phyloP scores from a whole-genome alignment of 225 moss, liverwort and hornwort genomes.

The Asterella californica region DNA sequence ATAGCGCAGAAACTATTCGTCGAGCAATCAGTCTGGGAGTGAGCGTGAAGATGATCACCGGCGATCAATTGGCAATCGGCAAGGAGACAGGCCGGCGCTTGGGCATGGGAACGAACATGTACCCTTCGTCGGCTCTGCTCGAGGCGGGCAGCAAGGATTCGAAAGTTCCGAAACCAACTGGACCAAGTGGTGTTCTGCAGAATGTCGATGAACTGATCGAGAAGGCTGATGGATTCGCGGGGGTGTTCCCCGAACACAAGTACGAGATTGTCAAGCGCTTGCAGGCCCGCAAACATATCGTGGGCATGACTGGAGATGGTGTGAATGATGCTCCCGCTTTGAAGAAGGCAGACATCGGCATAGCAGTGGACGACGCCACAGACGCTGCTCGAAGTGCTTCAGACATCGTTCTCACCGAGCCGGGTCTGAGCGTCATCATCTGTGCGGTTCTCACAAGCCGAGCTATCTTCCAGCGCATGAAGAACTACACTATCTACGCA shows the following conservation, averaged over 20 bases:
- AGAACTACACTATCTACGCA: constrained; percentile 32
- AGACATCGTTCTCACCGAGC: constrained; percentile 88
- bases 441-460: constrained; percentile 26
- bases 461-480: constrained; percentile 37
- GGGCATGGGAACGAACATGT: constrained; percentile 83
- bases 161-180: not conserved
- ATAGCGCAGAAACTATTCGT: constrained; percentile 77
- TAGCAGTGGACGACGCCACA: constrained; percentile 84
- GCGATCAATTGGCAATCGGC: constrained; percentile 70
- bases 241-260: constrained; percentile 90
- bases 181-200: not conserved
- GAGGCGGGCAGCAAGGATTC: constrained; percentile 24
- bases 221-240: constrained; percentile 84
- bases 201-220: constrained; percentile 69
- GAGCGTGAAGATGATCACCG: constrained; percentile 81
- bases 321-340: constrained; percentile 93
- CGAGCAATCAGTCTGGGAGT: constrained; percentile 67
- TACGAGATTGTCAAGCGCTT: constrained; percentile 73
- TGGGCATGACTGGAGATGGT: constrained; percentile 93
- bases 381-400: constrained; percentile 81
- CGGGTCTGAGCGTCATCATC: constrained; percentile 83
- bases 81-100: constrained; percentile 75
- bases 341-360: constrained; percentile 92
- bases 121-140: constrained; percentile 68
- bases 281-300: constrained; percentile 63